Conservation (phyloP, 768 basidiomycete species). For the Dioszegia aurantiaca region DNA sequence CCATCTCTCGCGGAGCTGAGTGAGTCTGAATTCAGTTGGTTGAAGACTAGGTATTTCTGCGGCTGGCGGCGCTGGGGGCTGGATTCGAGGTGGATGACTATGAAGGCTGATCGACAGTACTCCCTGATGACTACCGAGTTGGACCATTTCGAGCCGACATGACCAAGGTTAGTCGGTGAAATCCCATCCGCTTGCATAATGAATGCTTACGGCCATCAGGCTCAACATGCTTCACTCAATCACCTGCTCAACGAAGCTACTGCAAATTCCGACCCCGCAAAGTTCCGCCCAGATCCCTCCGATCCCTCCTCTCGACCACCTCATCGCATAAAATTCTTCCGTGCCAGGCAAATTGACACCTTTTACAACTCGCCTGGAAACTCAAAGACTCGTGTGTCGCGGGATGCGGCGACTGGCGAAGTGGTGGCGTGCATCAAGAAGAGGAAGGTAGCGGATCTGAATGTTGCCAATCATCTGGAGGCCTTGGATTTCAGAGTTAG, state of each 20-base stretch:
- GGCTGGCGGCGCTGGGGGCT: background rate
- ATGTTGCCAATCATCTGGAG: conserved; percentile 78
- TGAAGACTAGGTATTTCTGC: background rate
- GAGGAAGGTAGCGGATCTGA: conserved; percentile 77
- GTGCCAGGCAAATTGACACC: conserved; percentile 73
- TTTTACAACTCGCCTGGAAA: conserved; percentile 59
- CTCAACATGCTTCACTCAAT: conserved; percentile 76
- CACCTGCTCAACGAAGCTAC: conserved; percentile 64
- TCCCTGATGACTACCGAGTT: conserved; percentile 63
- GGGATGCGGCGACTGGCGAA: conserved; percentile 69
- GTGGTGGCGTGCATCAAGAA: conserved; percentile 72
- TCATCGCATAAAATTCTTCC: conserved; percentile 68
- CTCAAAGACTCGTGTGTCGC: conserved; percentile 77
- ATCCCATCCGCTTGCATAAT: background rate
- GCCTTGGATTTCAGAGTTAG: conserved; percentile 88
- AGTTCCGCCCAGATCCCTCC: background rate
- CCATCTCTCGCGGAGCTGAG: background rate
- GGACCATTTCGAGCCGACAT: conserved; percentile 89
- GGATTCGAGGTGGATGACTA: background rate
- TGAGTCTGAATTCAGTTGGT: background rate
- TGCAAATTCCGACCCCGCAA: background rate
- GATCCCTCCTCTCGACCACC: conserved; percentile 56
- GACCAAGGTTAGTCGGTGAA: conserved; percentile 64
- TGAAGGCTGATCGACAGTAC: conserved; percentile 57
- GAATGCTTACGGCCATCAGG: background rate